Evolutionary conservation across 2,329 filamentous ascomycete genomes (phyloP).

Genomic region (Tolypocladium tropicale): DNA sequence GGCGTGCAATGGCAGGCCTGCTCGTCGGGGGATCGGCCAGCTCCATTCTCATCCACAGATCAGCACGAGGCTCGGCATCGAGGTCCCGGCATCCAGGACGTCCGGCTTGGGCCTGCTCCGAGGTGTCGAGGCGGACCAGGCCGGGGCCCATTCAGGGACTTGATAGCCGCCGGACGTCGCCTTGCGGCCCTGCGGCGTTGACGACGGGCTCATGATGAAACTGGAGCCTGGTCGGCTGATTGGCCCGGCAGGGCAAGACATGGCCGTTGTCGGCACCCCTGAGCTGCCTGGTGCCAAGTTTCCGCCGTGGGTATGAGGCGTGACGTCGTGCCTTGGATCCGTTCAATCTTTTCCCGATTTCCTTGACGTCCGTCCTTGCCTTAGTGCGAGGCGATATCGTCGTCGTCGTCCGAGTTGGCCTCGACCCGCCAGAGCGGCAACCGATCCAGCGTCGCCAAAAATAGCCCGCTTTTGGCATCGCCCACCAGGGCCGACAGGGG

Average conservation of each 20-base stretch:
- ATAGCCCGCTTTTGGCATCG: not conserved
- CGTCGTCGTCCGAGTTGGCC: not conserved
- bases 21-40: too few relatives aligned
- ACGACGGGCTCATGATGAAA: not conserved
- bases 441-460: not conserved
- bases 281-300: not conserved
- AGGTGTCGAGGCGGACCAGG: not conserved
- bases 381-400: not conserved
- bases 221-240: not conserved
- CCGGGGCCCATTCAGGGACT: not conserved
- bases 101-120: too few relatives aligned
- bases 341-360: not conserved
- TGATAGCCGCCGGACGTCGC: not conserved
- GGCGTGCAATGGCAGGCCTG: not conserved
- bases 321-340: not conserved
- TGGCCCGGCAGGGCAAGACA: not conserved
- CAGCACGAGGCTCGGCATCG: not conserved
- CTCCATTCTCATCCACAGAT: not conserved
- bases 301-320: not conserved
- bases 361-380: not conserved
- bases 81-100: not conserved
- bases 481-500: not conserved
- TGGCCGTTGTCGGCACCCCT: not conserved
- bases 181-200: not conserved
- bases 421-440: not conserved